Conservation (phyloP, 805 yeast genomes). For the Lachancea cidri region DNA sequence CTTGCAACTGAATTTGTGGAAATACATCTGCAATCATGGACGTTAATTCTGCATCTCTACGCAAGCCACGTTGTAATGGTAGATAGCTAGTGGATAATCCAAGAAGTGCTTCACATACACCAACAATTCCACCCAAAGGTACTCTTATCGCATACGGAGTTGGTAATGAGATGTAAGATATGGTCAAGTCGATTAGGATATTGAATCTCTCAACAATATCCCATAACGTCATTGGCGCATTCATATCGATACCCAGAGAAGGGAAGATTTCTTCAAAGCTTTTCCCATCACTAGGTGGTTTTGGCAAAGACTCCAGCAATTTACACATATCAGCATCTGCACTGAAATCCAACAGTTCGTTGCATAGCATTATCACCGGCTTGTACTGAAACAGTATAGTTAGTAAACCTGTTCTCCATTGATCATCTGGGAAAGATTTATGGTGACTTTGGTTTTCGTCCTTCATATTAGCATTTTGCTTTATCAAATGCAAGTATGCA, state of each 20-base stretch:
- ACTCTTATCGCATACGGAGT: conserved; percentile 53
- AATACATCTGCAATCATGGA: conserved; percentile 41
- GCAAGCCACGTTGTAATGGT: conserved; percentile 49
- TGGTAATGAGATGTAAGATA: conserved; percentile 43
- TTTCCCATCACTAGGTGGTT: conserved; percentile 3
- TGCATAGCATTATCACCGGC: conserved; percentile 51
- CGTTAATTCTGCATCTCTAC: conserved; percentile 49
- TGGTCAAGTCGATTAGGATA: conserved; percentile 42
- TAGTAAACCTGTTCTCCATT: conserved; percentile 45
- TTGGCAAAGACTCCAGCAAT: conserved; percentile 40
- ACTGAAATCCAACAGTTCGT: conserved; percentile 50
- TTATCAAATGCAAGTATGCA: conserved; percentile 54
- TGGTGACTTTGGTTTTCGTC: conserved; percentile 31
- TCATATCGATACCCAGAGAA: conserved; percentile 53
- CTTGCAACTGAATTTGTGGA: conserved; percentile 39
- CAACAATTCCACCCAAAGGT: conserved; percentile 57
- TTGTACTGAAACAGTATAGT: conserved; percentile 48
- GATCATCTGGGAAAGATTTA: conserved; percentile 35
- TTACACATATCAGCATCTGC: conserved; percentile 48
- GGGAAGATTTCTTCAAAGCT: conserved; percentile 36
- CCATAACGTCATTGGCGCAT: conserved; percentile 46
- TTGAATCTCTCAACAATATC: conserved; percentile 48
- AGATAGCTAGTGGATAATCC: conserved; percentile 52
- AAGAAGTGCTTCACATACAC: conserved; percentile 48
- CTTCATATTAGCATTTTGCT: conserved; percentile 42